Evolutionary conservation across 148 eudicot genomes (phyloP).

Genomic region (Vaccinium myrtillus): DNA sequence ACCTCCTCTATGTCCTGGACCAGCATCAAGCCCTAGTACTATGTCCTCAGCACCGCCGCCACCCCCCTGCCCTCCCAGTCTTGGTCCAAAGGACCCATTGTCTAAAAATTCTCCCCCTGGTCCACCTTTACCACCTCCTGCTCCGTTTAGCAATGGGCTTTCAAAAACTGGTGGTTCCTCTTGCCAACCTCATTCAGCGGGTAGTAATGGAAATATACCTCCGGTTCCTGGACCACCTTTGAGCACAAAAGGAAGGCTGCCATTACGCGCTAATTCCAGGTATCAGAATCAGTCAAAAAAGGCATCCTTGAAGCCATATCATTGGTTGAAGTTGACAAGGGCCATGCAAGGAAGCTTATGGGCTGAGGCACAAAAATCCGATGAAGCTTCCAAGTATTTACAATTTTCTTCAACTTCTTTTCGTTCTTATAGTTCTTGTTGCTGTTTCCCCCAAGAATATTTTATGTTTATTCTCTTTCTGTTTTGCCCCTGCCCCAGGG

Average conservation of each 20-base stretch:
- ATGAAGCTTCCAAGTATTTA: slow-evolving; percentile 73
- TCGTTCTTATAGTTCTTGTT: background rate
- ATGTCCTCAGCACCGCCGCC: slow-evolving; percentile 36
- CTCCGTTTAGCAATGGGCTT: slow-evolving; percentile 39
- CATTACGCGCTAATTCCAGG: slow-evolving; percentile 33
- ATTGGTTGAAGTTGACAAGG: slow-evolving; percentile 86
- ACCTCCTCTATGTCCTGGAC: slow-evolving; percentile 22
- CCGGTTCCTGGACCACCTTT: slow-evolving; percentile 64
- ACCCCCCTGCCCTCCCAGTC: slow-evolving; percentile 51
- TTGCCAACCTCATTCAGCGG: slow-evolving; percentile 33
- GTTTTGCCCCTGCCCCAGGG: slow-evolving; percentile 37
- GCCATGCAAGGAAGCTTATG: slow-evolving; percentile 86
- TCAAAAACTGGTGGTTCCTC: slow-evolving; percentile 31
- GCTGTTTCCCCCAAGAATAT: background rate
- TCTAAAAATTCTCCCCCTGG: slow-evolving; percentile 31
- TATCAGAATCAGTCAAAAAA: slow-evolving; percentile 46
- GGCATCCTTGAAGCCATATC: slow-evolving; percentile 70
- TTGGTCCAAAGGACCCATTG: slow-evolving; percentile 13
- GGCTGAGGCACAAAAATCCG: slow-evolving; percentile 86
- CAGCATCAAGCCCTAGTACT: slow-evolving; percentile 18
- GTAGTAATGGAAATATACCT: slow-evolving; percentile 49
- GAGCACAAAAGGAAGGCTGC: slow-evolving; percentile 46
- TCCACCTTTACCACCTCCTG: slow-evolving; percentile 63
- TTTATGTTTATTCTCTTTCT: slow-evolving; percentile 8
- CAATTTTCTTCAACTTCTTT: background rate